Percentiles rank a stretch among this genome's conserved stretches.
phyloP scores from a whole-genome alignment of 441 rosid genomes.

The Aquilaria agallochum region DNA sequence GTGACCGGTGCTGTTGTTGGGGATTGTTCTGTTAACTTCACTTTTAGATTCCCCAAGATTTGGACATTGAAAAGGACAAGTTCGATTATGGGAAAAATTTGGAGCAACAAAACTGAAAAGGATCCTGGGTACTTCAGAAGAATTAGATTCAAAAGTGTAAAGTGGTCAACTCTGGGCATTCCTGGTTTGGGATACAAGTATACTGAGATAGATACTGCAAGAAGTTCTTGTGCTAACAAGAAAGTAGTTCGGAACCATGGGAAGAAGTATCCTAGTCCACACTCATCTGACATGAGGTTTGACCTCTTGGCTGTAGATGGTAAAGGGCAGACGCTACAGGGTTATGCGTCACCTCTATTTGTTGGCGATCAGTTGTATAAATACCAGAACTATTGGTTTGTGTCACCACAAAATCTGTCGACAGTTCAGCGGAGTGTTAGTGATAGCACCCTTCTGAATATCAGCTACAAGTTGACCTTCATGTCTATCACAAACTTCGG shows the following conservation, averaged over 20 bases:
- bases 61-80: slow-evolving; percentile 42
- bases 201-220: slow-evolving; percentile 36
- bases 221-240: slow-evolving; percentile 35
- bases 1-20: slow-evolving; percentile 45
- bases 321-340: slow-evolving; percentile 38
- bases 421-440: slow-evolving; percentile 22
- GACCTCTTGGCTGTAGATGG: slow-evolving; percentile 40
- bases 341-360: slow-evolving; percentile 57
- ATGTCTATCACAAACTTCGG: slow-evolving; percentile 23
- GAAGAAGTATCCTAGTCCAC: slow-evolving; percentile 49
- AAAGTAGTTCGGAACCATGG: slow-evolving; percentile 35
- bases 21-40: slow-evolving; percentile 68
- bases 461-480: slow-evolving; percentile 62
- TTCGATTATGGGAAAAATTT: slow-evolving; percentile 52
- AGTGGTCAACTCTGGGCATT: slow-evolving; percentile 23
- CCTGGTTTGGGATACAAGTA: slow-evolving; percentile 53
- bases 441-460: slow-evolving; percentile 43
- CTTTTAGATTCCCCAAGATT: slow-evolving; percentile 55
- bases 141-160: slow-evolving; percentile 44
- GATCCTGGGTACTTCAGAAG: slow-evolving; percentile 42
- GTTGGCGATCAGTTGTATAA: slow-evolving; percentile 50
- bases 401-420: slow-evolving; percentile 3
- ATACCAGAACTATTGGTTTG: slow-evolving; percentile 15
- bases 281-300: slow-evolving; percentile 74
- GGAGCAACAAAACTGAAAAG: slow-evolving; percentile 45